phyloP scores from a whole-genome alignment of 495 filamentous ascomycete species.

The Lindgomyces ingoldianus region DNA sequence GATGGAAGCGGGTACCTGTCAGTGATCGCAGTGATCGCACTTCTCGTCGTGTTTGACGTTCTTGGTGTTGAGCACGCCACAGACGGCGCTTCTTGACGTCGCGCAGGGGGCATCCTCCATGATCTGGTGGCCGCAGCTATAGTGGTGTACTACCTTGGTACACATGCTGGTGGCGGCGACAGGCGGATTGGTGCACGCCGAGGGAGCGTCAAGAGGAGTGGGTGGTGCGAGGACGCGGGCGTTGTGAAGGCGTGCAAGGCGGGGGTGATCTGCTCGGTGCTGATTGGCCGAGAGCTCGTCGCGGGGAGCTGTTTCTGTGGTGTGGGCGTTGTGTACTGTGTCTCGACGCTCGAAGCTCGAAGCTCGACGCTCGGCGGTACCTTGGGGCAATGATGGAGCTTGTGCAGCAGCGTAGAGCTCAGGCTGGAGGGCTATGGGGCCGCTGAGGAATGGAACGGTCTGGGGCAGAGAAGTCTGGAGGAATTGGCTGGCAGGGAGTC shows the following conservation, averaged over 20 bases:
- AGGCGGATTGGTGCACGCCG: not conserved
- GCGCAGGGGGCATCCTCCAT: slow-evolving; percentile 44
- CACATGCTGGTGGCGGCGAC: slow-evolving; percentile 42
- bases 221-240: slow-evolving; percentile 16
- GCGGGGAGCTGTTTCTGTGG: not conserved
- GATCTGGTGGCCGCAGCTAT: slow-evolving; percentile 41
- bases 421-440: not conserved
- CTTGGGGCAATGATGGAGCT: not conserved
- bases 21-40: slow-evolving; percentile 44
- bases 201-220: not conserved
- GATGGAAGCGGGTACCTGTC: slow-evolving; percentile 26
- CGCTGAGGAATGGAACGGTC: not conserved
- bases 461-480: not conserved
- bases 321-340: not conserved
- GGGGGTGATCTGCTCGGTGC: not conserved
- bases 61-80: slow-evolving; percentile 40
- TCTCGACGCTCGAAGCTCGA: too few relatives aligned
- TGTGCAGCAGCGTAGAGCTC: not conserved
- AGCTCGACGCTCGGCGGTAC: too few relatives aligned
- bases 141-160: slow-evolving; percentile 42
- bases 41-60: slow-evolving; percentile 45
- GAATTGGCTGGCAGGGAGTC: slow-evolving; percentile 15
- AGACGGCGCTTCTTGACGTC: slow-evolving; percentile 36
- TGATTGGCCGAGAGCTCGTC: slow-evolving; percentile 14
- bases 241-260: not conserved